Percentiles rank a stretch among this genome's conserved stretches.
These are phyloP conservation scores for Leptodontidium sp. DNA, from an alignment of 2,329 filamentous ascomycete genomes.

Conservation along the genomic window DNA sequence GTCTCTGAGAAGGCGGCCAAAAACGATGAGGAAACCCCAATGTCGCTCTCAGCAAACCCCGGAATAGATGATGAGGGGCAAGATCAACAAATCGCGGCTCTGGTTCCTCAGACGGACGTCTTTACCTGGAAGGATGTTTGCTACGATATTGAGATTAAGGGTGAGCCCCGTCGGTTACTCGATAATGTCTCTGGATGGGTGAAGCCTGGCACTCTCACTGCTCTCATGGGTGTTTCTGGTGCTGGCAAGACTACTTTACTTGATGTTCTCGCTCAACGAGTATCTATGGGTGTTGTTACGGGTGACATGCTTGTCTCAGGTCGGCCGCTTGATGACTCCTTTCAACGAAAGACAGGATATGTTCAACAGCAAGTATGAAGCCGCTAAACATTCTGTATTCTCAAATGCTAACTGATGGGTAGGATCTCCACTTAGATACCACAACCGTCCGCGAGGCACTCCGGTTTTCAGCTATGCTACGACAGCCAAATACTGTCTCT, in stretches of 20 bases:
- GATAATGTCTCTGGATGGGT: constrained; percentile 77
- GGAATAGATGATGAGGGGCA: constrained; percentile 32
- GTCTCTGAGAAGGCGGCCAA: constrained; percentile 36
- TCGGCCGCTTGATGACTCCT: constrained; percentile 60
- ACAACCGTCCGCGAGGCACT: constrained; percentile 86
- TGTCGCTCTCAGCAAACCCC: constrained; percentile 25
- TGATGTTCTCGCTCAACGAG: constrained; percentile 81
- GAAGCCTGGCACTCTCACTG: constrained; percentile 74
- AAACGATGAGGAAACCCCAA: constrained; percentile 39
- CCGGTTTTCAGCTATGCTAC: constrained; percentile 84
- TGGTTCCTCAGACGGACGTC: constrained; percentile 43
- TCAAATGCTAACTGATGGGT: no score
- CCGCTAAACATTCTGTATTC: no score
- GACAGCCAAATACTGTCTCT: constrained; percentile 80
- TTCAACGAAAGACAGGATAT: constrained; percentile 92
- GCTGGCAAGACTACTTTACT: constrained; percentile 88
- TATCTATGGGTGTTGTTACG: constrained; percentile 87
- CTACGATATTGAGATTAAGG: constrained; percentile 79
- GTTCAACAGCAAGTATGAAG: constrained; percentile 76
- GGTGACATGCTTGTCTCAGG: constrained; percentile 72
- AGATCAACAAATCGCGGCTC: constrained; percentile 37
- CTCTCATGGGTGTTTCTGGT: constrained; percentile 75
- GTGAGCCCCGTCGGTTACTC: constrained; percentile 68
- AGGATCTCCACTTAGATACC: constrained; percentile 83
- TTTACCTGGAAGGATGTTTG: constrained; percentile 56